Evolutionary conservation across 441 rosid genomes (phyloP).

Genomic region (Eruca vesicaria): DNA sequence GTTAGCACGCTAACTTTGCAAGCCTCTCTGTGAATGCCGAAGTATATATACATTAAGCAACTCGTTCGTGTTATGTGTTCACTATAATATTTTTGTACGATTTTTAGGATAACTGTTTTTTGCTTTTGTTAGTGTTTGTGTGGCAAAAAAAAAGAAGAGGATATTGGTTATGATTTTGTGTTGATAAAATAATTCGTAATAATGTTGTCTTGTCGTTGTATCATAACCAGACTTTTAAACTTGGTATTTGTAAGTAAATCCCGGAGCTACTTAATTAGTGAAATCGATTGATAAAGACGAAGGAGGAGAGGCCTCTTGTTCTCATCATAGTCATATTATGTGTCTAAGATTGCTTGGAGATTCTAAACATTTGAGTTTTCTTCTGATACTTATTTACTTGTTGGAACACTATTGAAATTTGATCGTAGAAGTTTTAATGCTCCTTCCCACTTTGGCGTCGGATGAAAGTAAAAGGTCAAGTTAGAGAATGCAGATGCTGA

Average conservation of each 20-base stretch:
- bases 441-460: neutral
- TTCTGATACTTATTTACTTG: neutral
- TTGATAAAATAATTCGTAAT: neutral
- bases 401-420: neutral
- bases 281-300: neutral
- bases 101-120: neutral
- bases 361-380: neutral
- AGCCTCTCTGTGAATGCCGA: neutral
- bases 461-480: neutral
- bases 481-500: neutral
- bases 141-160: neutral
- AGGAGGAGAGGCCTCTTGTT: neutral
- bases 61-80: neutral
- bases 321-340: neutral
- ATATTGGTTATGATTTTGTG: neutral
- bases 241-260: neutral
- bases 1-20: neutral
- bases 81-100: neutral
- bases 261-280: neutral
- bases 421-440: neutral
- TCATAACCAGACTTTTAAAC: neutral
- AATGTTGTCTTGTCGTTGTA: neutral
- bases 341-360: neutral
- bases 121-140: neutral
- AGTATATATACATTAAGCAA: neutral